A percentile compares a stretch with the other conserved stretches of the same genome.
Evolutionary conservation across 495 filamentous ascomycete species (phyloP).

Genomic region (Delitschia confertaspora): DNA sequence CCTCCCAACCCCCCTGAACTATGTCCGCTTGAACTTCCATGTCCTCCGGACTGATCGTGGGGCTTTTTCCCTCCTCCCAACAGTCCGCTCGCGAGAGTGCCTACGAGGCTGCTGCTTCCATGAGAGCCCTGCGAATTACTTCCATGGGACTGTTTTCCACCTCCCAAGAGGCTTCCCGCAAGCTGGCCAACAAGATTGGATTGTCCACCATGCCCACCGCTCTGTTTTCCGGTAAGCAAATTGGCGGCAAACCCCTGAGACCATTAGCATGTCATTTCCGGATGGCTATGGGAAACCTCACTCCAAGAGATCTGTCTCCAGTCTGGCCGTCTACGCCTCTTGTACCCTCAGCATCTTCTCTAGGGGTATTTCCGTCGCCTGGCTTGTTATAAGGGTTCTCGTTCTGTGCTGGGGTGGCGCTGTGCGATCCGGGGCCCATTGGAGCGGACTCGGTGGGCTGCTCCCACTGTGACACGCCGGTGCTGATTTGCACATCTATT

Average conservation of each 20-base stretch:
- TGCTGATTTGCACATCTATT: slow-evolving; percentile 36
- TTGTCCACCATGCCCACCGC: slow-evolving; percentile 15
- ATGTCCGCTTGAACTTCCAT: slow-evolving; percentile 23
- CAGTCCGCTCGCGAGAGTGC: slow-evolving; percentile 34
- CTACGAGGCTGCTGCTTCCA: slow-evolving; percentile 29
- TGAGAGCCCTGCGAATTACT: slow-evolving; percentile 16
- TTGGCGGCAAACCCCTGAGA: slow-evolving; percentile 37
- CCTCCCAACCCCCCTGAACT: slow-evolving; percentile 26
- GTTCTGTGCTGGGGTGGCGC: slow-evolving; percentile 29
- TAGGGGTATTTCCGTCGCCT: slow-evolving; percentile 6
- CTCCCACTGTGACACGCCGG: slow-evolving; percentile 37
- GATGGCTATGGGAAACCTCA: slow-evolving; percentile 17
- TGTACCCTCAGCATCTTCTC: slow-evolving; percentile 23
- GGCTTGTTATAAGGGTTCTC: slow-evolving; percentile 30
- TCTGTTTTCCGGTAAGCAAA: slow-evolving; percentile 33
- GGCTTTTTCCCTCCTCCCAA: slow-evolving; percentile 33
- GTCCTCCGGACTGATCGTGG: slow-evolving; percentile 27
- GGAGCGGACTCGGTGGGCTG: slow-evolving; percentile 34
- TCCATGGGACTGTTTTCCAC: slow-evolving; percentile 32
- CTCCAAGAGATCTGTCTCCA: slow-evolving; percentile 30
- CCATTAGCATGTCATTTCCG: slow-evolving; percentile 5
- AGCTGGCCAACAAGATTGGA: slow-evolving; percentile 26
- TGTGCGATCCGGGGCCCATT: slow-evolving; percentile 23
- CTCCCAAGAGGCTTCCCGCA: slow-evolving; percentile 37
- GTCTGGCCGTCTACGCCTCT: slow-evolving; percentile 31